These are phyloP conservation scores for Aspergillus glaucus DNA, from an alignment of 2,329 filamentous ascomycete species.

Conservation along the genomic window DNA sequence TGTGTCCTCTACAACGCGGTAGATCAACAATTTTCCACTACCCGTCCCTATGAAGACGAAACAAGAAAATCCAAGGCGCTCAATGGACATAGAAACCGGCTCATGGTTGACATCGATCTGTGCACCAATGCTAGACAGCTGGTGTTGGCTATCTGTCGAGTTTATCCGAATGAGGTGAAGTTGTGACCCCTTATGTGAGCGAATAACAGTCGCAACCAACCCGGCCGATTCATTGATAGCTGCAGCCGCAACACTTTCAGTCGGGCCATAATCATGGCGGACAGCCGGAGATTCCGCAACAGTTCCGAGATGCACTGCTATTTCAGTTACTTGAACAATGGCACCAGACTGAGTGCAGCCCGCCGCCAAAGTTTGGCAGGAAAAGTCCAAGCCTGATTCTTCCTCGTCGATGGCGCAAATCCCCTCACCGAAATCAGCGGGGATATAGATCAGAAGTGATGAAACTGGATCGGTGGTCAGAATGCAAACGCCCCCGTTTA, in stretches of 20 bases:
- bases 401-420: conserved; percentile 35
- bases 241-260: conserved; percentile 23
- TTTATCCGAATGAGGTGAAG: conserved; percentile 23
- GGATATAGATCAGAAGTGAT: conserved; percentile 33
- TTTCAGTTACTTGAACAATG: conserved; percentile 39
- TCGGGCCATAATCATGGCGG: conserved; percentile 15
- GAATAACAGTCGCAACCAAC: conserved; percentile 23
- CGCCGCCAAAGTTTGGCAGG: conserved; percentile 39
- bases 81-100: conserved; percentile 30
- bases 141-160: conserved; percentile 8
- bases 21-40: conserved; percentile 30
- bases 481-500: conserved; percentile 29
- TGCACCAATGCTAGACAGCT: conserved; percentile 17
- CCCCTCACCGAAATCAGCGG: conserved; percentile 32
- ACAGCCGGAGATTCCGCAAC: conserved; percentile 15
- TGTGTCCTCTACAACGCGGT: conserved; percentile 17
- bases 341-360: conserved; percentile 29
- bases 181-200: conserved; percentile 17
- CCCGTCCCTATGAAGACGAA: conserved; percentile 37
- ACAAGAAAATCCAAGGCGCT: conserved; percentile 17
- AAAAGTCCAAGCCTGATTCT: conserved; percentile 35
- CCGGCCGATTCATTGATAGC: conserved; percentile 23
- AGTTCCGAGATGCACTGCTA: conserved; percentile 27
- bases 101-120: conserved; percentile 25
- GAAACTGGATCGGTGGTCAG: conserved; percentile 39